A percentile compares a stretch with the other conserved stretches of the same genome.
Conservation (phyloP, 805 yeast genomes). For the Starmerella apicola region DNA sequence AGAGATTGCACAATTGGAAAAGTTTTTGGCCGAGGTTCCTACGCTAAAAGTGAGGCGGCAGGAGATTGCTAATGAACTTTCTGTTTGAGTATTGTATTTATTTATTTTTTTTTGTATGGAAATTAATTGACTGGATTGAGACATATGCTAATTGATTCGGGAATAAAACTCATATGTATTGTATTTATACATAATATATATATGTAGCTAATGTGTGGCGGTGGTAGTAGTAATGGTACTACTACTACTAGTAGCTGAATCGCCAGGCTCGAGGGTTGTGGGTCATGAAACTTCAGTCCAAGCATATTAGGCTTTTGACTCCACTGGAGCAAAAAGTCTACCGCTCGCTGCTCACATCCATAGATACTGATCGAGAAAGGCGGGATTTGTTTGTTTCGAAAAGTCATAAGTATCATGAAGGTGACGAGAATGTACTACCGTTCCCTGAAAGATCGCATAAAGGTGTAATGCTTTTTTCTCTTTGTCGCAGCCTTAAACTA, state of each 20-base stretch:
- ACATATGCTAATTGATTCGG: no score
- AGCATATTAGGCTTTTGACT: constrained; percentile 10
- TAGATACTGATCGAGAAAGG: background rate
- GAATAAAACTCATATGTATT: no score
- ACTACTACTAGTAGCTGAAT: background rate
- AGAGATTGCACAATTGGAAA: constrained; percentile 57
- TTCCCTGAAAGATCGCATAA: constrained; percentile 17
- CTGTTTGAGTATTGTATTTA: background rate
- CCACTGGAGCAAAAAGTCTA: constrained; percentile 11
- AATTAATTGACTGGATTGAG: no score
- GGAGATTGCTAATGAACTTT: constrained; percentile 35
- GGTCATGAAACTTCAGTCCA: constrained; percentile 11
- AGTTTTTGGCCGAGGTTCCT: constrained; percentile 46
- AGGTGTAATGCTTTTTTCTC: constrained; percentile 15
- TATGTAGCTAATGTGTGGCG: no score
- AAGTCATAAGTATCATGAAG: constrained; percentile 9
- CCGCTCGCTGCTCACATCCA: constrained; percentile 7
- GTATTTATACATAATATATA: background rate
- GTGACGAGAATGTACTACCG: constrained; percentile 19
- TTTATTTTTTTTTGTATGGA: no score
- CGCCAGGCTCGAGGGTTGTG: background rate
- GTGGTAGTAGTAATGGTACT: background rate
- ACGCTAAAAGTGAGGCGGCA: constrained; percentile 47
- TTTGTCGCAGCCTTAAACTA: constrained; percentile 6
- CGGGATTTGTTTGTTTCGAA: constrained; percentile 9